These are phyloP conservation scores for Tylopilus sp. DNA, from an alignment of 1,284 basidiomycete genomes.

Conservation along the genomic window DNA sequence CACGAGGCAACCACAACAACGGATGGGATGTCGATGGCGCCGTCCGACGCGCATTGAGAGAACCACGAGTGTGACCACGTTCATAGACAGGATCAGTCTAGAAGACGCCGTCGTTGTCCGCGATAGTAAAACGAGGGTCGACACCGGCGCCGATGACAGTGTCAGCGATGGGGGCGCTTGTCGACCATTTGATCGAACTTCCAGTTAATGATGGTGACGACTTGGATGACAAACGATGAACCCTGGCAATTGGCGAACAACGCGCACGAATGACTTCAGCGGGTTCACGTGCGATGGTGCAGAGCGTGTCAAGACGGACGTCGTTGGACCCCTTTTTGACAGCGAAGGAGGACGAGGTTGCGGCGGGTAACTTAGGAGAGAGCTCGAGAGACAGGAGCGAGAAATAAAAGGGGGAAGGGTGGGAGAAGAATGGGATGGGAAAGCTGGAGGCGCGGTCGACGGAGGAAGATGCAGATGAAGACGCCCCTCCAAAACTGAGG, in stretches of 20 bases:
- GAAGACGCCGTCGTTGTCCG: slow-evolving; percentile 1
- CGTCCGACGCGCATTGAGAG: neutral
- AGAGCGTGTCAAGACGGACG: slow-evolving; percentile 9
- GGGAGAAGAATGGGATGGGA: neutral
- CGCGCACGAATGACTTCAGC: neutral
- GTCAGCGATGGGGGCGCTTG: slow-evolving; percentile 13
- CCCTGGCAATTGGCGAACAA: neutral
- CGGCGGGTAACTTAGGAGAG: slow-evolving; percentile 5
- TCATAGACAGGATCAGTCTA: slow-evolving; percentile 10
- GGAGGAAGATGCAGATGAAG: neutral
- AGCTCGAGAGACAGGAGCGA: neutral
- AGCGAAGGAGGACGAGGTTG: slow-evolving; percentile 23
- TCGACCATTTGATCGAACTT: slow-evolving; percentile 26
- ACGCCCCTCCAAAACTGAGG: neutral
- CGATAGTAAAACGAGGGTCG: neutral
- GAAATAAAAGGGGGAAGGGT: neutral
- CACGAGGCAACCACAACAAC: neutral
- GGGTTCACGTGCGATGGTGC: neutral
- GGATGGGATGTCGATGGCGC: slow-evolving; percentile 3
- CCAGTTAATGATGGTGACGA: slow-evolving; percentile 15
- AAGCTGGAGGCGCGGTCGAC: neutral
- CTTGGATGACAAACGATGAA: neutral
- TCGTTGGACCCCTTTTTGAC: slow-evolving; percentile 1
- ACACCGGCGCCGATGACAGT: slow-evolving; percentile 1
- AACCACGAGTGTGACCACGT: neutral